A percentile compares a stretch with the other conserved stretches of the same genome.
Conservation (phyloP, 163 green algal genomes). For the Prototheca wickerhamii region DNA sequence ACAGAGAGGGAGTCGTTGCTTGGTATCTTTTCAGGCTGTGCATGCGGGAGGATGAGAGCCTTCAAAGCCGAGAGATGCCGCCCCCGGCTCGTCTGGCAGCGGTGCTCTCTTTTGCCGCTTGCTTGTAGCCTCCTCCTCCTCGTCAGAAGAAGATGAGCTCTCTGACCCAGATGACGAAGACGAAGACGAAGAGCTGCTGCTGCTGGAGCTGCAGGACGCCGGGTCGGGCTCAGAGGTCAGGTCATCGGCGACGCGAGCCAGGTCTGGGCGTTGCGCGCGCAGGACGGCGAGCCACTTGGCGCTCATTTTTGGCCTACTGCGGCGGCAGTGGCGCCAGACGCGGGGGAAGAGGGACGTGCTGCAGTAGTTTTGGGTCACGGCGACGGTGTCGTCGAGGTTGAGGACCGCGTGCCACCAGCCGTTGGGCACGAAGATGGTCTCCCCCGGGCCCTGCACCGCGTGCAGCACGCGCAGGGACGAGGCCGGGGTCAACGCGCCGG, state of each 20-base stretch:
- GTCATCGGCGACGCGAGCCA: constrained; percentile 41
- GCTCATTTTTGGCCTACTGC: constrained; percentile 70
- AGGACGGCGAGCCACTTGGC: constrained; percentile 54
- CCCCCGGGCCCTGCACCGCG: constrained; percentile 56
- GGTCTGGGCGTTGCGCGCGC: constrained; percentile 44
- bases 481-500: too few relatives aligned
- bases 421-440: constrained; percentile 78
- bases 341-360: constrained; percentile 53
- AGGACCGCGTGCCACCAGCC: constrained; percentile 89
- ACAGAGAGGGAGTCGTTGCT: too few relatives aligned
- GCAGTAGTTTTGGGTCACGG: constrained; percentile 86
- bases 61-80: too few relatives aligned
- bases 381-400: constrained; percentile 75
- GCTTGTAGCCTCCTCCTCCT: too few relatives aligned
- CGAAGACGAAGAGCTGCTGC: constrained; percentile 7
- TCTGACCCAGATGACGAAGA: neutral
- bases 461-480: constrained; percentile 5
- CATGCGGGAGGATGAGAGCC: too few relatives aligned
- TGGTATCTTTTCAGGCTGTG: too few relatives aligned
- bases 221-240: constrained; percentile 5
- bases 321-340: constrained; percentile 61
- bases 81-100: too few relatives aligned
- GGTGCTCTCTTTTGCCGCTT: too few relatives aligned
- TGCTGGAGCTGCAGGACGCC: neutral
- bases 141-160: too few relatives aligned